A percentile compares a stretch with the other conserved stretches of the same genome.
Conservation (phyloP, 1,284 basidiomycete genomes). For the Amylostereum chailletii region DNA sequence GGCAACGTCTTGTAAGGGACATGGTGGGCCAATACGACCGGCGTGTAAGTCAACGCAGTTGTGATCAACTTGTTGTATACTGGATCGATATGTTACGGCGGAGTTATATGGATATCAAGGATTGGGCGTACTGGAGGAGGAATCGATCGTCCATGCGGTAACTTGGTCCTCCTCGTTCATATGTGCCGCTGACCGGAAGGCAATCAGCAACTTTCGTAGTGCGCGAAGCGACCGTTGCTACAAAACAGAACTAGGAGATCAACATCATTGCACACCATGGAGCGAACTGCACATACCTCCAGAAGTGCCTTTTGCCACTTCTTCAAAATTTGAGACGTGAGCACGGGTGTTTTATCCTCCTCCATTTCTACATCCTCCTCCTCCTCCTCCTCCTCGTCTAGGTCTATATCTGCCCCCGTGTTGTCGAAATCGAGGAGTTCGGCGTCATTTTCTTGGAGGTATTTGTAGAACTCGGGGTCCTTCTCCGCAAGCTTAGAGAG, state of each 20-base stretch:
- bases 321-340: constrained; percentile 72
- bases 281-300: constrained; percentile 42
- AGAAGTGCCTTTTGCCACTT: constrained; percentile 90
- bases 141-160: constrained; percentile 78
- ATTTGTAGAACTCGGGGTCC: constrained; percentile 98
- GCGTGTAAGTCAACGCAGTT: constrained; percentile 86
- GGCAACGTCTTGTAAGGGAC: constrained; percentile 79
- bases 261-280: neutral
- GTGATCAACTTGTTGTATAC: constrained; percentile 91
- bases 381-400: constrained; percentile 33
- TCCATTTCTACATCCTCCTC: constrained; percentile 31
- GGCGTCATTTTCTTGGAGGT: constrained; percentile 91
- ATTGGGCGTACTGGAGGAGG: constrained; percentile 47
- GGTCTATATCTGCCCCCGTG: constrained; percentile 22
- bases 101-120: neutral
- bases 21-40: constrained; percentile 83
- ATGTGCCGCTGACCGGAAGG: constrained; percentile 83
- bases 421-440: constrained; percentile 79
- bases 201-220: constrained; percentile 78
- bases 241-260: neutral
- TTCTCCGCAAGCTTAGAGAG: constrained; percentile 90
- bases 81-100: constrained; percentile 19
- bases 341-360: constrained; percentile 41
- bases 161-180: constrained; percentile 82
- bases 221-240: constrained; percentile 84